A percentile compares a stretch with the other conserved stretches of the same genome.
Conservation (phyloP, 345 rosid species). For the Pugionium cornutum region DNA sequence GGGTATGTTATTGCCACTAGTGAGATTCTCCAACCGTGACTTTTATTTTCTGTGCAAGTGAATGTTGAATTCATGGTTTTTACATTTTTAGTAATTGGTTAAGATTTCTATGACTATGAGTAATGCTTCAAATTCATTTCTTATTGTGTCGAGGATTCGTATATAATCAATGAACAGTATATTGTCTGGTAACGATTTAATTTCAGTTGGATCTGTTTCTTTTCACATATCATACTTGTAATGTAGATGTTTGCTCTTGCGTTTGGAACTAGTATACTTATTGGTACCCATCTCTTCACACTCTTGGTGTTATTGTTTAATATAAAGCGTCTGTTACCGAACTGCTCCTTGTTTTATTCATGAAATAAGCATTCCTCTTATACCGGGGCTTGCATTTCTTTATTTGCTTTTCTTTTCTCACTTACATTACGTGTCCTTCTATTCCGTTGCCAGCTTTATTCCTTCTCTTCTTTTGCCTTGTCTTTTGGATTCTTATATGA, state of each 20-base stretch:
- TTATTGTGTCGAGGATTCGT: not conserved
- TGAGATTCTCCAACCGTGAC: conserved; percentile 3
- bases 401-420: not conserved
- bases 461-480: not conserved
- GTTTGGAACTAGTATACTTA: conserved; percentile 22
- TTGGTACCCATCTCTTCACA: conserved; percentile 23
- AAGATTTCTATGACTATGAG: not conserved
- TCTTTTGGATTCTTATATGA: not conserved
- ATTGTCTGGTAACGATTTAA: not conserved
- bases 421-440: not conserved
- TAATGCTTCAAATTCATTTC: not conserved
- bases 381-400: not conserved
- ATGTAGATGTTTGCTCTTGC: conserved; percentile 23
- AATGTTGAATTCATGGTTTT: not conserved
- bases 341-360: conserved; percentile 1
- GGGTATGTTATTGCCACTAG: conserved; percentile 1
- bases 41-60: not conserved
- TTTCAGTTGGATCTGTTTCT: not conserved
- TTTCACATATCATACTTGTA: conserved; percentile 14
- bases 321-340: not conserved
- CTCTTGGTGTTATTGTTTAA: conserved; percentile 16
- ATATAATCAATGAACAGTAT: conserved; percentile 7
- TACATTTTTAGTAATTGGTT: not conserved
- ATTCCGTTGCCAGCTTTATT: not conserved
- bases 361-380: conserved; percentile 13